phyloP scores from a whole-genome alignment of 139 green algal species.

The Spirogloea muscicola region DNA sequence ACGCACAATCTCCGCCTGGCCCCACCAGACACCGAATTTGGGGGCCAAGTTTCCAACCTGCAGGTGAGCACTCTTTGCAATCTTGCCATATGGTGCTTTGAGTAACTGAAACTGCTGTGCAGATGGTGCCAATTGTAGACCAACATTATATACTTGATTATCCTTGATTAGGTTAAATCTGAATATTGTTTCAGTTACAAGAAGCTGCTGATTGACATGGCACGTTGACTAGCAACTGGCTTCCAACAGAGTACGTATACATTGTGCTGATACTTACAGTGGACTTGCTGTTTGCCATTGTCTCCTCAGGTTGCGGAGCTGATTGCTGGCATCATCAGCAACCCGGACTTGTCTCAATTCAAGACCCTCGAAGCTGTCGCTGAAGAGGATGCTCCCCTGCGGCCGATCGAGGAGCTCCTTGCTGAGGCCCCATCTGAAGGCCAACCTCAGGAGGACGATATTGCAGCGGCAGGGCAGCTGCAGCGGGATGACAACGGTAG shows the following conservation, averaged over 20 bases:
- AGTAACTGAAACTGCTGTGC: too few species aligned
- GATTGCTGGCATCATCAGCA: slow-evolving; percentile 59
- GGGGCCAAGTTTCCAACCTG: slow-evolving; percentile 74
- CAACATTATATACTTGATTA: too few species aligned
- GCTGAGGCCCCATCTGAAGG: background rate
- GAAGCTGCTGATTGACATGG: too few species aligned
- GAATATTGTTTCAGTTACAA: too few species aligned
- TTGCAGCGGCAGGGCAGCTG: background rate
- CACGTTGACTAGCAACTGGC: too few species aligned
- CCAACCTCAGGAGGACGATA: slow-evolving; percentile 2
- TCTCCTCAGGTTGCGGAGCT: slow-evolving; percentile 80
- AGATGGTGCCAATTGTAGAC: too few species aligned
- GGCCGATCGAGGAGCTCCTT: slow-evolving; percentile 29
- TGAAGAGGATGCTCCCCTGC: slow-evolving; percentile 52
- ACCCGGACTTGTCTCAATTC: slow-evolving; percentile 62
- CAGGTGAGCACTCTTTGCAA: too few species aligned
- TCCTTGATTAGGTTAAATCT: too few species aligned
- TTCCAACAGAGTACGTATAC: too few species aligned
- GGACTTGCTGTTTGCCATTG: too few species aligned
- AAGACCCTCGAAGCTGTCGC: slow-evolving; percentile 85
- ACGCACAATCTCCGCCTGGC: slow-evolving; percentile 79
- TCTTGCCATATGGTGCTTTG: too few species aligned
- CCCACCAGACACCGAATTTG: slow-evolving; percentile 68
- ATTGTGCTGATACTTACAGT: too few species aligned
- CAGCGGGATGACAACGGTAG: background rate